Percentiles rank a stretch among this genome's conserved stretches.
These are phyloP conservation scores for Colletotrichum kahawae DNA, from an alignment of 2,329 filamentous ascomycete species.

Conservation along the genomic window DNA sequence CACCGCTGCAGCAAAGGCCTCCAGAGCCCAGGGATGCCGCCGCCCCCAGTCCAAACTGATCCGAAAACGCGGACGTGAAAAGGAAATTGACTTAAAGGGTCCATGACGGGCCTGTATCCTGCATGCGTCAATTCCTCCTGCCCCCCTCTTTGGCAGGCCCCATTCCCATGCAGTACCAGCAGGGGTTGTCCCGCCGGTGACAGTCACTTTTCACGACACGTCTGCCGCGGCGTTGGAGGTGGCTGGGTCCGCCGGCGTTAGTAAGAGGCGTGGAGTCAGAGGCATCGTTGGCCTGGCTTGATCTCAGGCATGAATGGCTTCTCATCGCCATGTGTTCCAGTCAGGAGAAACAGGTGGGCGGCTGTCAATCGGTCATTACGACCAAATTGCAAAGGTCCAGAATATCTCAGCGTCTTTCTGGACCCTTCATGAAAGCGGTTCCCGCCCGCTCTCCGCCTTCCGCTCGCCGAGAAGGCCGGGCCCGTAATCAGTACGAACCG, in stretches of 20 bases:
- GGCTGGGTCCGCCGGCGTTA: not conserved
- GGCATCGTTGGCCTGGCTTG: not conserved
- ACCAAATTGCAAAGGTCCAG: not conserved
- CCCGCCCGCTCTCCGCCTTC: not conserved
- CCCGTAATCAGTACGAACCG: not conserved
- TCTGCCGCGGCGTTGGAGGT: not conserved
- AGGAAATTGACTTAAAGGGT: conserved; percentile 1
- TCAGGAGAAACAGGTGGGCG: not conserved
- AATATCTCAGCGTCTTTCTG: not conserved
- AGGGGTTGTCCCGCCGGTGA: not conserved
- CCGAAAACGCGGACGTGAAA: not conserved
- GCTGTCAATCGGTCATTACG: not conserved
- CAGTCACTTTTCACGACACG: not conserved
- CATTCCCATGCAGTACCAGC: not conserved
- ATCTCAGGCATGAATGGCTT: not conserved
- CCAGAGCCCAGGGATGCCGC: not conserved
- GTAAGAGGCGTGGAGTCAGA: not conserved
- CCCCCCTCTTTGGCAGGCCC: not conserved
- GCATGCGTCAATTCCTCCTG: conserved; percentile 9
- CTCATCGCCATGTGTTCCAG: not conserved
- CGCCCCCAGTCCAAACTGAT: not conserved
- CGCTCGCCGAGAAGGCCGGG: not conserved
- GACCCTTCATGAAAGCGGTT: not conserved
- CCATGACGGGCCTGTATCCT: conserved; percentile 5
- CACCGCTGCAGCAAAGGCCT: not conserved